Evolutionary conservation across 2,329 filamentous ascomycete species (phyloP), one percentile per base, ranked within the genome.

Genomic region (Claviceps cyperi): DNA sequence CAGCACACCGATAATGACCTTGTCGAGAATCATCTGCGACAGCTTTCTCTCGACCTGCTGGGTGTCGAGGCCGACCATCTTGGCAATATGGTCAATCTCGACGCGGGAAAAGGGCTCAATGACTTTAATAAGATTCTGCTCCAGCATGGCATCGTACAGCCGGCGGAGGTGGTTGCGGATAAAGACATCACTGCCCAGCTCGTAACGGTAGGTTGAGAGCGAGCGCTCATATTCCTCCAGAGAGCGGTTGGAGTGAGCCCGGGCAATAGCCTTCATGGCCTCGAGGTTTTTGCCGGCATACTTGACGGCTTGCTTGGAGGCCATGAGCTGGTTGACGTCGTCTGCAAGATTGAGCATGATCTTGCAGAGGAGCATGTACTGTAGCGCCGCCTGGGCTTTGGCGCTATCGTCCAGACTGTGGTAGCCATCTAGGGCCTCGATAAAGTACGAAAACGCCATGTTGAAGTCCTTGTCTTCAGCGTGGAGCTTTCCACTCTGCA

Each of bases 291-390:
- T 88, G 60, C 91, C 89, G 35, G 90, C 90, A 65, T 98, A 97
- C 70, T 94, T 92, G 64, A 94, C 81, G 39, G 94, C 92, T 68
- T 96, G 90, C 77, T 98, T 98, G 50, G 88, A 94, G 32, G 85
- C 81, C 81, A 98, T 88, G 58, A 98, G 80, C 63, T 85, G 81
- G 70, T 91, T 94, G 66, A 98, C 91, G 67, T 98, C 94, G 73
- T 97, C 90, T 57, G 82, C 88, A 40, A 94, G 77, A 71, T 98
- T 98, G 59, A 98, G 78, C 94, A 98, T 98, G 68, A 98, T 92
- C 75, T 98, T 98, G 81, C 92, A 97, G 37, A 98, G 82, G 50
- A 98, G 80, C 92, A 98, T 98, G 76, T 98, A 98, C 74, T 98
- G 92, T 57, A 98, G 75, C 11, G 92, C 89, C 13, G 91, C 87